Percentiles rank a stretch among this genome's conserved stretches.
phyloP scores from a whole-genome alignment of 1,139 yeast genomes.

The Protomyces gravidus region DNA sequence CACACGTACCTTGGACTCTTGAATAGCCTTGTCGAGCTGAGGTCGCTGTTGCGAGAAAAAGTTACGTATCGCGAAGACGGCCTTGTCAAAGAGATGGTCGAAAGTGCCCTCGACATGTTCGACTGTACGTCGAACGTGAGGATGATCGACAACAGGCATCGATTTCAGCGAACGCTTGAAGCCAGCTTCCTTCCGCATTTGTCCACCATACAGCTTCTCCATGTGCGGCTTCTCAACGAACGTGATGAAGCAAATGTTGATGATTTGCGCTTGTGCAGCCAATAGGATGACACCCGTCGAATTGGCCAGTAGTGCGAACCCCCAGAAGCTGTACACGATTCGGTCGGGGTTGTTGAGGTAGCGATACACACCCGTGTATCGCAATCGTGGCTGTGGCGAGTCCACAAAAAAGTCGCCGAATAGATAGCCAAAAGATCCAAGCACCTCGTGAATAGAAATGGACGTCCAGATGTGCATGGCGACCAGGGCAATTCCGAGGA shows the following conservation, averaged over 20 bases:
- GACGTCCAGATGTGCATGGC: constrained; percentile 69
- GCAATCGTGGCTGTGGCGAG: constrained; percentile 48
- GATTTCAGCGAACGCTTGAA: constrained; percentile 61
- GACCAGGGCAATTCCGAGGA: constrained; percentile 54
- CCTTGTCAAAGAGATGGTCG: constrained; percentile 8
- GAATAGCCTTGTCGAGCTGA: constrained; percentile 12
- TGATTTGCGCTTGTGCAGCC: constrained; percentile 64
- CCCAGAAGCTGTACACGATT: constrained; percentile 76
- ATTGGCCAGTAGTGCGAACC: constrained; percentile 61
- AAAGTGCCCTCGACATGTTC: constrained; percentile 15
- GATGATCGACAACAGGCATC: constrained; percentile 25
- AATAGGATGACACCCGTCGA: constrained; percentile 54
- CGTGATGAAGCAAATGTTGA: constrained; percentile 63
- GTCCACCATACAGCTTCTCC: constrained; percentile 71
- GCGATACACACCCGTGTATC: constrained; percentile 80
- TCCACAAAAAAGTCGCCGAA: constrained; percentile 82
- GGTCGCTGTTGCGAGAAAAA: constrained; percentile 6
- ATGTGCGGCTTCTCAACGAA: constrained; percentile 77
- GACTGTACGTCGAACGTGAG: constrained; percentile 6
- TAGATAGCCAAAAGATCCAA: constrained; percentile 86
- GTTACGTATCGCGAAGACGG: neutral
- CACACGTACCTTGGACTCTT: constrained; percentile 7
- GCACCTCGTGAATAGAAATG: constrained; percentile 62
- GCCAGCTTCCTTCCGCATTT: constrained; percentile 49
- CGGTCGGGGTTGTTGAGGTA: constrained; percentile 84